Evolutionary conservation across 2,329 filamentous ascomycete species (phyloP).

Genomic region (Colletotrichum filicis): DNA sequence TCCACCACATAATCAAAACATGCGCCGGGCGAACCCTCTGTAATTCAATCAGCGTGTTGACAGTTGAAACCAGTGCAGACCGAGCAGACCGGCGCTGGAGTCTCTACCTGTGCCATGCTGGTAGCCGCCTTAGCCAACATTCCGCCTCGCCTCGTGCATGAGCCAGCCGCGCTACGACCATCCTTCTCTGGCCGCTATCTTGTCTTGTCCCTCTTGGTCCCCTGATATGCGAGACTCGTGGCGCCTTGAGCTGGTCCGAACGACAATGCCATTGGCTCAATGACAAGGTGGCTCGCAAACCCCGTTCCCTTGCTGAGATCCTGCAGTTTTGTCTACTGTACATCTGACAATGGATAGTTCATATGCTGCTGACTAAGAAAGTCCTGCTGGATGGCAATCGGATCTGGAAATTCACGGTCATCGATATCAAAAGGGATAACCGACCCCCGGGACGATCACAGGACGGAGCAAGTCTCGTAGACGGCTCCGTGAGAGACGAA

Average conservation of each 20-base stretch:
- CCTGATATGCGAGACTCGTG: conserved; percentile 26
- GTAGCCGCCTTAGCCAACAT: conserved; percentile 12
- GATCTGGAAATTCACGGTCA: neutral
- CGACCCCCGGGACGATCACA: neutral
- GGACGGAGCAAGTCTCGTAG: conserved; percentile 6
- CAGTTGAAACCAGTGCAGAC: conserved; percentile 30
- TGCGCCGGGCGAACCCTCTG: conserved; percentile 9
- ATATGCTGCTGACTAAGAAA: neutral
- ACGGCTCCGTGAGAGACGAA: conserved; percentile 7
- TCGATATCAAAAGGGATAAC: neutral
- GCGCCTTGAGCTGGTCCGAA: conserved; percentile 28
- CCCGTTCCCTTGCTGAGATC: neutral
- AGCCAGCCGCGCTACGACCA: conserved; percentile 20
- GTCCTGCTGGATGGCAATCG: neutral
- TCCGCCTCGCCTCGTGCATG: conserved; percentile 7
- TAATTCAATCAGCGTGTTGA: conserved; percentile 12
- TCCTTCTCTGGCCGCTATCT: conserved; percentile 11
- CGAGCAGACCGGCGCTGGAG: conserved; percentile 7
- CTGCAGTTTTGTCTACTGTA: neutral
- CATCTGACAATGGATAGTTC: neutral
- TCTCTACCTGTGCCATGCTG: conserved; percentile 4
- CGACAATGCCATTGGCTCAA: conserved; percentile 20
- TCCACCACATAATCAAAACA: neutral
- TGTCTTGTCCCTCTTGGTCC: conserved; percentile 1
- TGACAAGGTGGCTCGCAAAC: conserved; percentile 5